Conservation (phyloP, 805 yeast genomes). For the Yarrowia keelungensis region DNA sequence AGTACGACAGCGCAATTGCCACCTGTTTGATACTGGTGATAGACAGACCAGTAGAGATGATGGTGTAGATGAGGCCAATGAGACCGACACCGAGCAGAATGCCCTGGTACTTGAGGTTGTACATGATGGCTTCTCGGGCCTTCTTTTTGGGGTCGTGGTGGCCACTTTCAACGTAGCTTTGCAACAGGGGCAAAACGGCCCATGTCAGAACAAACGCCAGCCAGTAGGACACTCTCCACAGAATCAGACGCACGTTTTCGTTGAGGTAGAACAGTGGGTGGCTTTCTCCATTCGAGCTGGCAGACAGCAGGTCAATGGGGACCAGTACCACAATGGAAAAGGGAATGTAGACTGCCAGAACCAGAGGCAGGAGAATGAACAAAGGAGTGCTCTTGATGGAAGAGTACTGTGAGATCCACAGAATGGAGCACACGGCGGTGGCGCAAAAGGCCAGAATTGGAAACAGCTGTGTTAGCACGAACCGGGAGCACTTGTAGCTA, state of each 20-base stretch:
- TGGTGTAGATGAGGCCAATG: conserved; percentile 64
- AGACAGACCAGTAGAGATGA: conserved; percentile 61
- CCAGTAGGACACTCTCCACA: conserved; percentile 86
- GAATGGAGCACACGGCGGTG: conserved; percentile 49
- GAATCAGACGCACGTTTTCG: conserved; percentile 55
- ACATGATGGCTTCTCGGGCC: conserved; percentile 63
- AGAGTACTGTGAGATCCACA: conserved; percentile 52
- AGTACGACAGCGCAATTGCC: conserved; percentile 77
- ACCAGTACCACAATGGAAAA: conserved; percentile 73
- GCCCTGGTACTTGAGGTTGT: conserved; percentile 66
- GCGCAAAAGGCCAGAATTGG: conserved; percentile 46
- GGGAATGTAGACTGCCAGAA: conserved; percentile 73
- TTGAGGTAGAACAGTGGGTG: conserved; percentile 58
- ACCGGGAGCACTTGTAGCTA: too few species aligned
- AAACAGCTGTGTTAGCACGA: conserved; percentile 36
- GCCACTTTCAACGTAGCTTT: conserved; percentile 76
- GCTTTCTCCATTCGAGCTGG: conserved; percentile 52
- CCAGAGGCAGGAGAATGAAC: conserved; percentile 57
- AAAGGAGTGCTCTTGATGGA: conserved; percentile 51
- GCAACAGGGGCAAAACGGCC: conserved; percentile 74
- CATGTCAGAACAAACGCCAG: conserved; percentile 79
- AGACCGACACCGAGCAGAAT: conserved; percentile 61
- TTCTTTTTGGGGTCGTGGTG: conserved; percentile 57
- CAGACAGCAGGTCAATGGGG: conserved; percentile 74
- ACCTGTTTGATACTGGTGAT: conserved; percentile 66